Evolutionary conservation across 192 early-diverging fungal genomes (phyloP).

Genomic region (Umbelopsis ramanniana): DNA sequence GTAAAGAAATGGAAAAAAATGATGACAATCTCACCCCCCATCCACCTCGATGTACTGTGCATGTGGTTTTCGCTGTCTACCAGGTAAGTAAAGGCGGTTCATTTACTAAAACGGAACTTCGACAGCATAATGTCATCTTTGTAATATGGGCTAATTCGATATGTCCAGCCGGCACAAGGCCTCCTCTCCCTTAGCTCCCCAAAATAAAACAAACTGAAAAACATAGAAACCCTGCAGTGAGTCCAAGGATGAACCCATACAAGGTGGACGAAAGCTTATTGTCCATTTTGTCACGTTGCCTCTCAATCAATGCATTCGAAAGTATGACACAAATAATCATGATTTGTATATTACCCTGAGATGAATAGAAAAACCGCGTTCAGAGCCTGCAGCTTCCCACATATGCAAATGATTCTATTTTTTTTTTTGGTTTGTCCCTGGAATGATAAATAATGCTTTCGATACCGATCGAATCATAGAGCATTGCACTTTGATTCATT

Average conservation of each 20-base stretch:
- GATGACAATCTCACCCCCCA: not conserved
- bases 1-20: not conserved
- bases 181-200: not conserved
- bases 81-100: not conserved
- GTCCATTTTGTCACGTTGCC: not conserved
- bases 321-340: too few relatives aligned
- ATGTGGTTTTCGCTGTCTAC: not conserved
- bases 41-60: not conserved
- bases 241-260: not conserved
- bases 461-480: not conserved
- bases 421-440: conserved; percentile 9
- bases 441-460: not conserved
- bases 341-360: too few relatives aligned
- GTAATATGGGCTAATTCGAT: not conserved
- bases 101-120: not conserved
- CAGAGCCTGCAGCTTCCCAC: too few relatives aligned
- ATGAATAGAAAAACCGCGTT: too few relatives aligned
- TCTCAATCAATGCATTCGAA: too few relatives aligned
- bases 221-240: not conserved
- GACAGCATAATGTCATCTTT: not conserved
- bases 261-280: not conserved
- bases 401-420: not conserved
- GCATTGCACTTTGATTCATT: not conserved
- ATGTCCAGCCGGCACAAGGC: not conserved
- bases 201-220: not conserved